phyloP scores from a whole-genome alignment of 441 rosid genomes.

The Erysimum cheiri region DNA sequence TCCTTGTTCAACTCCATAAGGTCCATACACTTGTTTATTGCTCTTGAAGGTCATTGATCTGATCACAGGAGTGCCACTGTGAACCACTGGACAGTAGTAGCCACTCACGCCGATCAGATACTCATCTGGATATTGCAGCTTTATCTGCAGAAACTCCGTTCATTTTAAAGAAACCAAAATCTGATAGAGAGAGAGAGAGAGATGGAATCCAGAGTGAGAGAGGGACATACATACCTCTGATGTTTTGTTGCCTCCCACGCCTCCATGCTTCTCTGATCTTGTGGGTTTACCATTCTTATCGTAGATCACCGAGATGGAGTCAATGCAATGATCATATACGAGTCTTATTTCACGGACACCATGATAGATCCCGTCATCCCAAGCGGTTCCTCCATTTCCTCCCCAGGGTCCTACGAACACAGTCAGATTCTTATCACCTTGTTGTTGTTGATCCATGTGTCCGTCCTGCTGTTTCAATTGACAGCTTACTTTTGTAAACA shows the following conservation, averaged over 20 bases:
- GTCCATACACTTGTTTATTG: constrained; percentile 66
- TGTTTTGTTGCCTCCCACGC: constrained; percentile 61
- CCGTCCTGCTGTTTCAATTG: constrained; percentile 23
- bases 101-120: constrained; percentile 63
- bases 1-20: constrained; percentile 74
- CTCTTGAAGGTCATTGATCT: constrained; percentile 72
- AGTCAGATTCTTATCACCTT: constrained; percentile 33
- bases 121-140: constrained; percentile 83
- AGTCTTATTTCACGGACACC: constrained; percentile 74
- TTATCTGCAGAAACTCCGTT: constrained; percentile 51
- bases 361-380: constrained; percentile 75
- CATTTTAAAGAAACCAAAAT: not conserved
- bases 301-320: constrained; percentile 64
- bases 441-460: constrained; percentile 34
- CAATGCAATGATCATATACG: constrained; percentile 65
- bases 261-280: constrained; percentile 69
- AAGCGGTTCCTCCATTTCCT: constrained; percentile 70
- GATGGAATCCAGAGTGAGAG: not conserved
- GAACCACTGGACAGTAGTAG: constrained; percentile 59
- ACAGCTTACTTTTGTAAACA: constrained; percentile 9
- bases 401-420: constrained; percentile 65
- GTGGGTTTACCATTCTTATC: constrained; percentile 69
- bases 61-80: constrained; percentile 64
- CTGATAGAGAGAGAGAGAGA: constrained; percentile 1
- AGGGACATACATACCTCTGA: constrained; percentile 63